Evolutionary conservation across 2,329 filamentous ascomycete species (phyloP).

Genomic region (Cladobotryum mycophilum): DNA sequence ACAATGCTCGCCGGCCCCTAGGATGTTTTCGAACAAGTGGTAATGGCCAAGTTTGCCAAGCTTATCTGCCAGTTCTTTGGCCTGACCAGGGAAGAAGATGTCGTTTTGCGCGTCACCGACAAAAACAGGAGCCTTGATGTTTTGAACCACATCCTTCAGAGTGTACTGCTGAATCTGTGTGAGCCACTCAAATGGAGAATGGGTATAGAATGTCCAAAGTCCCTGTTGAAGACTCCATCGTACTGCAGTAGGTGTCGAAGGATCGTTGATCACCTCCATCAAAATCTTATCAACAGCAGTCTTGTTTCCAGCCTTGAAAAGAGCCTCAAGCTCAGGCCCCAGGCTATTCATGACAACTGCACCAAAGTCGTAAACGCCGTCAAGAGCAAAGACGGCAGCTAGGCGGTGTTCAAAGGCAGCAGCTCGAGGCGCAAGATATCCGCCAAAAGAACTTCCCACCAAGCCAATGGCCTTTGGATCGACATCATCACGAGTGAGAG

Average conservation of each 20-base stretch:
- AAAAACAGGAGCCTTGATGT: constrained; percentile 18
- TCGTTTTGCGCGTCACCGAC: constrained; percentile 19
- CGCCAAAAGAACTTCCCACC: constrained; percentile 36
- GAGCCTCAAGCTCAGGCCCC: not conserved
- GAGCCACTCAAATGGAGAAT: constrained; percentile 19
- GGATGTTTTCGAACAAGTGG: constrained; percentile 9
- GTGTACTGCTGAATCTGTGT: constrained; percentile 5
- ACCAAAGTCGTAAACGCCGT: constrained; percentile 32
- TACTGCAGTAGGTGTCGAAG: constrained; percentile 10
- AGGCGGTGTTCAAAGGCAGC: constrained; percentile 40
- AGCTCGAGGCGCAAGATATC: constrained; percentile 33
- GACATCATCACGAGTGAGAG: constrained; percentile 22
- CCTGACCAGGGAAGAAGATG: constrained; percentile 14
- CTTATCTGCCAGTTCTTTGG: constrained; percentile 8
- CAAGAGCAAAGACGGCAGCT: constrained; percentile 32
- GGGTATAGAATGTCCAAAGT: constrained; percentile 21
- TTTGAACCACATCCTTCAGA: constrained; percentile 11
- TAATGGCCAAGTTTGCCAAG: constrained; percentile 12
- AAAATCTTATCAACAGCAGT: constrained; percentile 17
- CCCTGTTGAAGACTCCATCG: constrained; percentile 22
- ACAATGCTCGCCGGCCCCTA: constrained; percentile 14
- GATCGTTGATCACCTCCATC: not conserved
- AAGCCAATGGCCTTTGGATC: constrained; percentile 27
- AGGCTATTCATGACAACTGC: constrained; percentile 4
- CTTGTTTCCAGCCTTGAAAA: constrained; percentile 2